Evolutionary conservation across 106 monocot genomes (phyloP), one percentile per base, ranked within the genome.

Genomic region (Ottelia alismoides): DNA sequence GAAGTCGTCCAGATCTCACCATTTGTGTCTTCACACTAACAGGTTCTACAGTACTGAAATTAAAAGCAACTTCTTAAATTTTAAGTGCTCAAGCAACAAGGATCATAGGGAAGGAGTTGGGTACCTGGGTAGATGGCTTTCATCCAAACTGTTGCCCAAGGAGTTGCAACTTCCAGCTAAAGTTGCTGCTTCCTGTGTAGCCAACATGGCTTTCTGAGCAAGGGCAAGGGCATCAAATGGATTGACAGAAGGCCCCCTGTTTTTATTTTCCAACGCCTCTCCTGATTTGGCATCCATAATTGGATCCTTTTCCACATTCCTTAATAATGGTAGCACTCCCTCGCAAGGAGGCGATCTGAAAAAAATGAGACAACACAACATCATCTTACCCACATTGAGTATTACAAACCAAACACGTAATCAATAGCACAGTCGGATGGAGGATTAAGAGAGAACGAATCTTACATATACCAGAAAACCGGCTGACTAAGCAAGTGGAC

Each of bases 181-280:
- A 20, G 56, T 54, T 3, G 70, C 78, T 49, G 78, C 84, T 68
- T 61, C 62, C 65, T 51, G 63, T 6, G 84, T 64, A 23, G 81
- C 81, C 30, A 70, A 60, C 74, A 81, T 58, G 45, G 90, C 84
- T 58, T 48, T 63, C 29, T 60, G 81, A 52, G 84, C 90, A 70
- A 85, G 81, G 16, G 53, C 48, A 61, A 84, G 72, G 59, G 53
- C 75, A 53, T 74, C 72, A 1, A 31, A 57, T 26, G 75, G 64
- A 30, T 25, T 24, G 6, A 71, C 26, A 57, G 21, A 28, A 26
- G 58, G 35, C 22, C 31, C 0, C 44, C 22, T 45, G 57, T 60
- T 27, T 27, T 70, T 52, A 25, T 60, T 50, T n/a, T 19, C 22
- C 48, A 28, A 25, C 2, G 4, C 6, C 10, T 70, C 17, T 51